Evolutionary conservation across 2,329 filamentous ascomycete species (phyloP).

Genomic region (Penicillium sp.): DNA sequence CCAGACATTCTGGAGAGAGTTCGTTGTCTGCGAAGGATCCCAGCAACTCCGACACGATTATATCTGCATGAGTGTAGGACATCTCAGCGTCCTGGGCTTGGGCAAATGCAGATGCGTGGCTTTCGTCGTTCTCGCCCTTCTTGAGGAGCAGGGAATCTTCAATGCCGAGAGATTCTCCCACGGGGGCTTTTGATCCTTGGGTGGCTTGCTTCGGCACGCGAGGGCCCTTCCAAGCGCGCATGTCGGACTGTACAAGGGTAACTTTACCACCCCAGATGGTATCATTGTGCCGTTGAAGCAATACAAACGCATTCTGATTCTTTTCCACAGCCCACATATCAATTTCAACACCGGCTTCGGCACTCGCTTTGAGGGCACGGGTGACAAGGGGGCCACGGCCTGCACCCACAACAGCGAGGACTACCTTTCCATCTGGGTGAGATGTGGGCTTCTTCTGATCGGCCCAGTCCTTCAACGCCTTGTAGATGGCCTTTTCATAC

Average conservation of each 20-base stretch:
- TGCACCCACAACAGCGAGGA: constrained; percentile 90
- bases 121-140: constrained; percentile 44
- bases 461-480: constrained; percentile 80
- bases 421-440: constrained; percentile 68
- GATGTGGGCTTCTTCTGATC: constrained; percentile 72
- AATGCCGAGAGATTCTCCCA: constrained; percentile 39
- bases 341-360: constrained; percentile 73
- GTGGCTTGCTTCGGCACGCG: constrained; percentile 26
- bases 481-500: constrained; percentile 82
- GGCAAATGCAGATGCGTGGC: constrained; percentile 15
- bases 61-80: constrained; percentile 64
- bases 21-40: constrained; percentile 96
- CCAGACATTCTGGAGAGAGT: constrained; percentile 91
- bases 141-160: constrained; percentile 27
- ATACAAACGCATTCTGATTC: constrained; percentile 95
- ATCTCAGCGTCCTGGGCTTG: constrained; percentile 49
- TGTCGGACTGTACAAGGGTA: constrained; percentile 91
- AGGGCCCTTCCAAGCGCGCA: constrained; percentile 94
- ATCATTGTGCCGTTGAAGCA: constrained; percentile 83
- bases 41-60: constrained; percentile 89
- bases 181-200: constrained; percentile 21
- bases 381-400: constrained; percentile 91
- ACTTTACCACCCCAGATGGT: constrained; percentile 78
- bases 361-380: constrained; percentile 78
- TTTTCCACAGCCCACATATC: constrained; percentile 94